Evolutionary conservation across 768 basidiomycete genomes (phyloP), one percentile per base, ranked within the genome.

Genomic region (Calvatia gigantea): DNA sequence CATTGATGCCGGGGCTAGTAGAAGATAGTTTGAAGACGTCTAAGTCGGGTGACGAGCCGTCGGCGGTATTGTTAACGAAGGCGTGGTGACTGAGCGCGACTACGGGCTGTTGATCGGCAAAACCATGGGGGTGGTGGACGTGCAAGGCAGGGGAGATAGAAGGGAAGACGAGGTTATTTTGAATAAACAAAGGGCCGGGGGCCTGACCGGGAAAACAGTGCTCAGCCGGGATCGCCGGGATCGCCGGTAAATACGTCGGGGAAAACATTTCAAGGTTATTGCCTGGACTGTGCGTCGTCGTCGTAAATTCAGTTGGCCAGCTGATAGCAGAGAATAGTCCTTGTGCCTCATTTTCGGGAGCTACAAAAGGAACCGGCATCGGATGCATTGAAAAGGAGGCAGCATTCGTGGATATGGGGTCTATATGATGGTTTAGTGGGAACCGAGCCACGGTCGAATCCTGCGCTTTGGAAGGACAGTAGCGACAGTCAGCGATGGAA

Each of bases 1-100:
- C 74, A 4, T 62, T 61, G 8, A 62, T 60, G 0, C 47, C 57
- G 1, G 61, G 29, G 59, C 63, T 61, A 63, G 63, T 65, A 43
- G 54, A 65, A 60, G 43, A 61, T 60, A 49, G 19, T 19, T 46
- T 58, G 27, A 27, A 21, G 21, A n/a, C 51, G 28, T 45, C 46
- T 19, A 42, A 27, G 25, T 47, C 51, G 4, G 41, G n/a, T 6
- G 33, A 29, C 25, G 56, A n/a, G 21, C 11, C 41, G 15, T 51
- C 46, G 14, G 19, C 8, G 23, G 46, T 25, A 29, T 54, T 56
- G 9, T 53, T 35, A n/a, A 55, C 33, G 31, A 50, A 60, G 11
- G 59, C 28, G 15, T 23, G 33, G 28, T 28, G 53, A 19, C 46
- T 31, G 14, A 27, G 31, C 4, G 42, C 23, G n/a, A 42, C 23